A percentile compares a stretch with the other conserved stretches of the same genome.
These are phyloP conservation scores for Zygotorulaspora sp. DNA, from an alignment of 805 yeast genomes.

Conservation along the genomic window DNA sequence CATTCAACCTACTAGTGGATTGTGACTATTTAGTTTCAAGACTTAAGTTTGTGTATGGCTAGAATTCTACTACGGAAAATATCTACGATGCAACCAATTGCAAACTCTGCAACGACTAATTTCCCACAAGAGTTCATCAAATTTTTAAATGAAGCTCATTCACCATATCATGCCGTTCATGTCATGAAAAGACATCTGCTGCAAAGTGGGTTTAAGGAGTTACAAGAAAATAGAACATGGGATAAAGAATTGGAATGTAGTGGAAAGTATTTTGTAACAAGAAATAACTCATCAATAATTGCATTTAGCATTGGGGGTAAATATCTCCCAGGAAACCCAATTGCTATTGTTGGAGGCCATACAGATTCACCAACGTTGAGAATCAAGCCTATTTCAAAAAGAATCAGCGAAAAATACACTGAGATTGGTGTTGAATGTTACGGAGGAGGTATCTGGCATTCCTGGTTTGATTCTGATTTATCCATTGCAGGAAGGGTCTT, in stretches of 20 bases:
- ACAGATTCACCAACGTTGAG: conserved; percentile 91
- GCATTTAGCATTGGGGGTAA: conserved; percentile 78
- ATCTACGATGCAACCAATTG: conserved; percentile 21
- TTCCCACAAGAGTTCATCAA: conserved; percentile 55
- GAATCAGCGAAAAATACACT: conserved; percentile 64
- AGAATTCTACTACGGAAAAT: conserved; percentile 27
- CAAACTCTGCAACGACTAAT: conserved; percentile 10
- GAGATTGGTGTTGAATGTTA: conserved; percentile 92
- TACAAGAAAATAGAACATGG: conserved; percentile 74
- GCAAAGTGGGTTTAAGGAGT: conserved; percentile 64
- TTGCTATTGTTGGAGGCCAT: conserved; percentile 91
- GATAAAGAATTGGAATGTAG: conserved; percentile 46
- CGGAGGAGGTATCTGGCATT: conserved; percentile 95
- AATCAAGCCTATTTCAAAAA: conserved; percentile 80
- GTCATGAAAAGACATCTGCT: conserved; percentile 52
- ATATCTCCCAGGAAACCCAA: conserved; percentile 73
- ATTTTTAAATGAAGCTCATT: conserved; percentile 80
- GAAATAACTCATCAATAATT: conserved; percentile 84
- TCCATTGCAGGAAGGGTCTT: conserved; percentile 89
- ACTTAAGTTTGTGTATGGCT: conserved; percentile 22
- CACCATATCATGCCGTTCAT: conserved; percentile 90
- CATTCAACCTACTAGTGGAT: too few species aligned
- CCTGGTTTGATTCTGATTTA: conserved; percentile 95
- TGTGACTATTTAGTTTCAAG: too few species aligned
- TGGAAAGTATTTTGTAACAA: conserved; percentile 76